Evolutionary conservation across 441 rosid genomes (phyloP), one percentile per base, ranked within the genome.

Genomic region (Populus hybrid): DNA sequence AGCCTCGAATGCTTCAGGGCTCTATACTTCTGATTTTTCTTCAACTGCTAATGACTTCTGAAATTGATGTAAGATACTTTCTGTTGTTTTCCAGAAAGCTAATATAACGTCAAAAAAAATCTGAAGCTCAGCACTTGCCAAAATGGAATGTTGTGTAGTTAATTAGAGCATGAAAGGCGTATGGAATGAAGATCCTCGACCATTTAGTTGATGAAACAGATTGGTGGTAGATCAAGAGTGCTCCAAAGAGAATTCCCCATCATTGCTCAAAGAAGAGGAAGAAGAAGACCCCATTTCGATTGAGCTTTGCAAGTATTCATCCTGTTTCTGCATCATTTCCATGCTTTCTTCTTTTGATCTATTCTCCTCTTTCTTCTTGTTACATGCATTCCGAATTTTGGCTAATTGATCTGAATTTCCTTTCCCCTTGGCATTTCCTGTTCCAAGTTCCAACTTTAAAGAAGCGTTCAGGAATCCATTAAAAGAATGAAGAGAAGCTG

Each of bases 401-500:
- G 77, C 67, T 31, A 83, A 59, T 16, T 85, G 86, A 31, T 79
- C 81, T 8, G 88, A 78, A 64, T 78, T 79, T 64, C 68, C 84
- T 77, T 79, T 74, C 7, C 71, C 83, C 68, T 59, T 75, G 6
- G 2, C 73, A 29, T 67, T 81, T 74, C 78, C 73, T 31, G 87
- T 77, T 45, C 81, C 85, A 16, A 89, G 76, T 78, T 82, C 83
- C 80, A 87, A 75, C 74, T 76, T 89, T 65, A 90, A 70, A 33
- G 36, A 33, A 33, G 84, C 92, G 87, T 84, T 91, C 91, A 0
- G 88, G 67, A 77, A 90, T 87, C 95, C 92, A 78, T 88, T 86
- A 80, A 91, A 90, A 4, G 93, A 92, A 56, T 90, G 88, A 1
- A 89, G 85, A 7, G 95, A 91, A 79, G 93, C 93, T 8, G 93